Evolutionary conservation across 305 asterid species (phyloP).

Genomic region (Coffea humblotiana): DNA sequence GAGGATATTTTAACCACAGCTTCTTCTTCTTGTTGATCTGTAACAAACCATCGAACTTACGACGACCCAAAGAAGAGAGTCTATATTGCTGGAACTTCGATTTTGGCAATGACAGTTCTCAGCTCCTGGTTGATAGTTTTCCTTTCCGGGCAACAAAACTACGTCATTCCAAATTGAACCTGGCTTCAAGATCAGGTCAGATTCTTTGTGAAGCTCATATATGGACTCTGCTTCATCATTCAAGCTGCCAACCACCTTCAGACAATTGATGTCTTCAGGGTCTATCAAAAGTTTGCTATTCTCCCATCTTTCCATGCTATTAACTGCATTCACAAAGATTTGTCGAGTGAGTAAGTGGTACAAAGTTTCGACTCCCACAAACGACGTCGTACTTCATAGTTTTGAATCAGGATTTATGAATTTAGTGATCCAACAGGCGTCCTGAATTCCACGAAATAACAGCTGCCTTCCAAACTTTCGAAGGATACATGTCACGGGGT

Average conservation of each 20-base stretch:
- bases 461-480: too few relatives aligned
- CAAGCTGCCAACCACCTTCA: conserved; percentile 52
- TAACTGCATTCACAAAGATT: conserved; percentile 40
- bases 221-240: conserved; percentile 81
- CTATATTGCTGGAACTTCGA: conserved; percentile 35
- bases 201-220: conserved; percentile 51
- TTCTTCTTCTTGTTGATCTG: background rate
- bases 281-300: conserved; percentile 61
- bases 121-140: conserved; percentile 53
- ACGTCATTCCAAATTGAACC: conserved; percentile 70
- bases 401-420: background rate
- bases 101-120: conserved; percentile 43
- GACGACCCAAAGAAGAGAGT: background rate
- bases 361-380: background rate
- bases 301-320: conserved; percentile 96
- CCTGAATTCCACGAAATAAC: background rate
- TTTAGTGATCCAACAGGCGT: background rate
- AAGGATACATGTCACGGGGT: background rate
- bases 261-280: conserved; percentile 55
- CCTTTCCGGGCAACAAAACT: conserved; percentile 51
- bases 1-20: background rate
- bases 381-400: too few relatives aligned
- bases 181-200: conserved; percentile 28
- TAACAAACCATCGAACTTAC: background rate
- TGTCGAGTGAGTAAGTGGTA: background rate